Evolutionary conservation across 2,329 filamentous ascomycete genomes (phyloP), one percentile per base, ranked within the genome.

Genomic region (Aspergillus calidoustus): DNA sequence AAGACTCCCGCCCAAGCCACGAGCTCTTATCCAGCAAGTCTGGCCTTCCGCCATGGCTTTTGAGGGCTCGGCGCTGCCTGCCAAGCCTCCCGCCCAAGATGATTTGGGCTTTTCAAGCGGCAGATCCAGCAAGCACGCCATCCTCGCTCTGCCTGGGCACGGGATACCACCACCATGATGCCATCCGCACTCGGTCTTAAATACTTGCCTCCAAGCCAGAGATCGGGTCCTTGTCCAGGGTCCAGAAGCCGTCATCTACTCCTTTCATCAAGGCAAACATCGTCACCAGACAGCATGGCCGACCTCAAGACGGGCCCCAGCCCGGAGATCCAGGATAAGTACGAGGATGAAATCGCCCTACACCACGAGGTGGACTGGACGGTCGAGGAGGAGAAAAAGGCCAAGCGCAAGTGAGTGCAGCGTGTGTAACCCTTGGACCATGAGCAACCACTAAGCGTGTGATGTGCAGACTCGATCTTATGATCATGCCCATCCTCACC

Each of bases 401-500:
- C 59, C 9, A 61, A 61, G 48, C 38, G 59, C 9, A 61, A 61
- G 59, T 61, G 13, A 52, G 59, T 43, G 28, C 43, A 19, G 4
- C 13, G n/a, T 34, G 23, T 25, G 7, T 41, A 15, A 15, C 5
- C 5, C n/a, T 19, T 9, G 38, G 11, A 28, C 4, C 11, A 44
- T 38, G 2, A 31, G 13, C 43, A 19, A 17, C 15, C n/a, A 31
- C 22, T 59, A 54, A 59, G 1, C 19, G 3, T 19, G 7, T 17
- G 9, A 17, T 4, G 3, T 48, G 23, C 48, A 75, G 72, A 48
- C 59, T 73, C 7, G 72, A 75, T 52, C 65, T 74, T 11, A 70
- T 71, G 43, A 63, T 75, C 4, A 57, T 74, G 22, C 72, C 72
- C 1, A 67, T 68, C 31, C 70, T 74, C 13, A 69, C 69, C 2